Percentiles rank a stretch among this genome's conserved stretches.
These are phyloP conservation scores for Aspergillus alliaceus DNA, from an alignment of 2,329 filamentous ascomycete species.

Conservation along the genomic window DNA sequence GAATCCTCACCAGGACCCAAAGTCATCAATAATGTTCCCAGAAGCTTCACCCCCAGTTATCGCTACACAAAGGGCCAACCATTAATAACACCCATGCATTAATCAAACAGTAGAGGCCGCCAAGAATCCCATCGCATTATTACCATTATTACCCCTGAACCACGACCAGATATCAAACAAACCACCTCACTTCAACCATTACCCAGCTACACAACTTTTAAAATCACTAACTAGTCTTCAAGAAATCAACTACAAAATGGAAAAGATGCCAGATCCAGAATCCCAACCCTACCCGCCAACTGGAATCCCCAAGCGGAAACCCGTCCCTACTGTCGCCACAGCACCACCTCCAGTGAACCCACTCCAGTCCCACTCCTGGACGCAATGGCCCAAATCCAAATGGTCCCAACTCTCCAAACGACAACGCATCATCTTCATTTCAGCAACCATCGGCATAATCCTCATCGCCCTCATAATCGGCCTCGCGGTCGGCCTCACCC, in stretches of 20 bases:
- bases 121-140: background rate
- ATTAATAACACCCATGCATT: background rate
- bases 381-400: background rate
- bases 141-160: too few species aligned
- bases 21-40: background rate
- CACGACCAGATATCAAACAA: too few species aligned
- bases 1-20: background rate
- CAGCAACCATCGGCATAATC: slow-evolving; percentile 6
- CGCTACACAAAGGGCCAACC: background rate
- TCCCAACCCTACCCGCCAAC: background rate
- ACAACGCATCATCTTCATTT: slow-evolving; percentile 18
- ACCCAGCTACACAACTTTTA: too few species aligned
- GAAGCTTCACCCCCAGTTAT: background rate
- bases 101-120: background rate
- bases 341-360: background rate
- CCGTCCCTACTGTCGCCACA: background rate
- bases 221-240: too few species aligned
- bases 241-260: too few species aligned
- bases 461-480: slow-evolving; percentile 23
- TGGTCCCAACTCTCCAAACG: background rate
- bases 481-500: slow-evolving; percentile 23
- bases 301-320: slow-evolving; percentile 1
- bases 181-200: too few species aligned
- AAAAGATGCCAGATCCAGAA: background rate
- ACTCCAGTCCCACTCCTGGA: background rate